These are phyloP conservation scores for Wallacemonas rigidus DNA, from an alignment of 208 protist genomes.

Conservation along the genomic window DNA sequence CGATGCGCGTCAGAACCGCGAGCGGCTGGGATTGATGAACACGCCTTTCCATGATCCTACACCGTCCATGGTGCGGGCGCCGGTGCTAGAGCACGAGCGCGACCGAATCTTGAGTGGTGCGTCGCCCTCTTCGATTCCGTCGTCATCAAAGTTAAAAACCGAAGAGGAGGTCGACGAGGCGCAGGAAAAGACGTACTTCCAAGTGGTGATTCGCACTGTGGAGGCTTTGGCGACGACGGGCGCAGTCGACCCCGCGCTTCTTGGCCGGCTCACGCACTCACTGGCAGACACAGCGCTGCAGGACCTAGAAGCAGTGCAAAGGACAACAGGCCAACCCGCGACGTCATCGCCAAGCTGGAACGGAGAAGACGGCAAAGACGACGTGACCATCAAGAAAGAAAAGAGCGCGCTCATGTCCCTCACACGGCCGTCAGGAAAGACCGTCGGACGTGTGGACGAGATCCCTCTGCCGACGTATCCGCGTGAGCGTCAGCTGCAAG, in stretches of 20 bases:
- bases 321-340: background rate
- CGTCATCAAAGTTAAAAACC: background rate
- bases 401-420: background rate
- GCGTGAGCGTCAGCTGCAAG: conserved; percentile 19
- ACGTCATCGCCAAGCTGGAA: background rate
- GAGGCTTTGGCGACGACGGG: conserved; percentile 22
- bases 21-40: conserved; percentile 21
- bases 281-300: conserved; percentile 21
- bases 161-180: conserved; percentile 37
- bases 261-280: conserved; percentile 18
- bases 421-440: no score
- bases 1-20: conserved; percentile 20
- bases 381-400: background rate
- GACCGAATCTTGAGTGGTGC: background rate
- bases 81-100: no score
- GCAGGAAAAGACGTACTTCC: conserved; percentile 31
- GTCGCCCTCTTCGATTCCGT: background rate
- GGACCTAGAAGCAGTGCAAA: background rate
- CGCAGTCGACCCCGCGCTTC: conserved; percentile 11
- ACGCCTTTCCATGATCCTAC: conserved; percentile 3
- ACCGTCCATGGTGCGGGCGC: background rate
- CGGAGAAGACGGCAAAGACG: conserved; percentile 1
- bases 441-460: background rate
- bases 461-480: background rate
- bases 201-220: conserved; percentile 28